Conservation (phyloP, 805 yeast species). For the Brettanomyces sp. region DNA sequence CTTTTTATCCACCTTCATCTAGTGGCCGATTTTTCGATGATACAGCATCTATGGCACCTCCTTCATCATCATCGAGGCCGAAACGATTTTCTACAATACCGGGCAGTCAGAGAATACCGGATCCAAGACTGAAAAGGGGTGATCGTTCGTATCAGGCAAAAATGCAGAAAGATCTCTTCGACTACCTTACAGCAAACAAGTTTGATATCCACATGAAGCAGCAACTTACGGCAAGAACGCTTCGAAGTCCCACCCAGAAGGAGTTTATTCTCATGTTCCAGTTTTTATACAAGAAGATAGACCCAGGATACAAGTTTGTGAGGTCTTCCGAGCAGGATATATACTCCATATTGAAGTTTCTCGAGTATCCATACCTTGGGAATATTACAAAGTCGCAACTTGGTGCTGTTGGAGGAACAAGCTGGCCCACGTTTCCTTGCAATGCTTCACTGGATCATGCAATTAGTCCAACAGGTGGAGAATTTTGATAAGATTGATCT, state of each 20-base stretch:
- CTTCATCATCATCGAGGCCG: conserved; percentile 6
- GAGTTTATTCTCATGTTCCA: conserved; percentile 73
- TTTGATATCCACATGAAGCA: conserved; percentile 73
- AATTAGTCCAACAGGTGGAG: conserved; percentile 36
- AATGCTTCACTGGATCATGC: conserved; percentile 73
- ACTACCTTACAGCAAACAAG: conserved; percentile 50
- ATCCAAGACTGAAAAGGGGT: conserved; percentile 63
- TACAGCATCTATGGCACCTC: conserved; percentile 4
- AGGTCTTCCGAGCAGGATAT: conserved; percentile 70
- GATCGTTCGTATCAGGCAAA: conserved; percentile 59
- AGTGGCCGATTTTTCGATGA: conserved; percentile 13
- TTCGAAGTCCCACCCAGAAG: conserved; percentile 76
- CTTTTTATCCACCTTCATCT: conserved; percentile 5
- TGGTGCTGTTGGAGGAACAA: conserved; percentile 83
- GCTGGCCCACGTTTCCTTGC: conserved; percentile 79
- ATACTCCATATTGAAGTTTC: conserved; percentile 49
- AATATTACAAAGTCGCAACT: conserved; percentile 76
- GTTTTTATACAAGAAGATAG: conserved; percentile 67
- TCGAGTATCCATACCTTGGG: conserved; percentile 75
- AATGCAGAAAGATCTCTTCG: conserved; percentile 59
- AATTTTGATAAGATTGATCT: conserved; percentile 27
- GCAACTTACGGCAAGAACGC: conserved; percentile 52
- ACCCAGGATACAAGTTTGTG: conserved; percentile 67
- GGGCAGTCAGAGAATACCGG: conserved; percentile 24
- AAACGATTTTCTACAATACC: not conserved